Conservation (phyloP, 192 early-diverging fungal genomes). For the Fimicolochytrium jonesii region DNA sequence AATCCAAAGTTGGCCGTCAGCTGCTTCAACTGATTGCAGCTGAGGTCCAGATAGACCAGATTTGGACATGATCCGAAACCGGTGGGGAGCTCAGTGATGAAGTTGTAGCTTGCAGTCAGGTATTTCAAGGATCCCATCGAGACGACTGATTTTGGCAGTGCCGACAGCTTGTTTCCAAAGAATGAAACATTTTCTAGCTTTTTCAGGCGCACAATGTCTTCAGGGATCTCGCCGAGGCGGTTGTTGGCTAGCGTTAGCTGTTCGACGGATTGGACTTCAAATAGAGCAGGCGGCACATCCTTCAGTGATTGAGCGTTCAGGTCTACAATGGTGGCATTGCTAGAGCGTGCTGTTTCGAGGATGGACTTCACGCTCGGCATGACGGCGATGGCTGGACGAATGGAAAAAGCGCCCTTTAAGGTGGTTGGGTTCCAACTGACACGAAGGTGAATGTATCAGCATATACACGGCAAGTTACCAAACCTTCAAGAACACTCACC, state of each 20-base stretch:
- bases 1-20: slow-evolving; percentile 41
- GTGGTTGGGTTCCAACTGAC: too few species aligned
- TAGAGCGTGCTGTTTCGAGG: slow-evolving; percentile 20
- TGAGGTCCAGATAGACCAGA: slow-evolving; percentile 36
- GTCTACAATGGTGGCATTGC: slow-evolving; percentile 11
- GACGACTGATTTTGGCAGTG: slow-evolving; percentile 28
- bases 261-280: slow-evolving; percentile 9
- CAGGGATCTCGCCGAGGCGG: slow-evolving; percentile 18
- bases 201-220: slow-evolving; percentile 16
- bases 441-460: too few species aligned
- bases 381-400: neutral
- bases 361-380: slow-evolving; percentile 16
- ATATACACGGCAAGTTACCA: too few species aligned
- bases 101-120: slow-evolving; percentile 27
- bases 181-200: slow-evolving; percentile 34
- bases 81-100: slow-evolving; percentile 30
- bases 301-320: slow-evolving; percentile 32
- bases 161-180: slow-evolving; percentile 35
- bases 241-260: slow-evolving; percentile 29
- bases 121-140: slow-evolving; percentile 18
- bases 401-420: too few species aligned
- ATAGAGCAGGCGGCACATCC: slow-evolving; percentile 19
- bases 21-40: slow-evolving; percentile 33
- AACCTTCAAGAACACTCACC: too few species aligned
- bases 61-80: slow-evolving; percentile 37